Conservation (phyloP, 768 basidiomycete species). For the Lanmaoa rubissima region DNA sequence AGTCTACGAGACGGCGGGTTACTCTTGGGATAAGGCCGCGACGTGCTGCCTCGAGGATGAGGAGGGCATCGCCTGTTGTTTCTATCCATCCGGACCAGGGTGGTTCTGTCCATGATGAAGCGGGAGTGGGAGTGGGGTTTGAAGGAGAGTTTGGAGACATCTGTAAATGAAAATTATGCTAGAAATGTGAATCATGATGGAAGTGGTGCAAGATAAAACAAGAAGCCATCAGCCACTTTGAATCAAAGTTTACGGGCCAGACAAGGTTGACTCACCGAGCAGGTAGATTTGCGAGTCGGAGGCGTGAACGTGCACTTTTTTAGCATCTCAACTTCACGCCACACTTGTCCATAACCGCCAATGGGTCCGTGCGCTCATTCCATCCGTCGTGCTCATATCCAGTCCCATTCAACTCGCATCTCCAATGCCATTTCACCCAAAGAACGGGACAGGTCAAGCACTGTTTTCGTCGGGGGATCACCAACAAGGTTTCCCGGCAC, state of each 20-base stretch:
- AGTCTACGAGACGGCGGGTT: constrained; percentile 87
- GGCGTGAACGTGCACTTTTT: constrained; percentile 40
- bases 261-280: constrained; percentile 74
- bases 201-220: background rate
- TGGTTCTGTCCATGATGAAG: constrained; percentile 72
- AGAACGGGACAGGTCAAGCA: too few species aligned
- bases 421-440: too few species aligned
- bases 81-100: constrained; percentile 96
- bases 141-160: constrained; percentile 33
- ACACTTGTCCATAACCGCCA: constrained; percentile 31
- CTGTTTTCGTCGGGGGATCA: background rate
- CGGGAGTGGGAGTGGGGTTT: constrained; percentile 20
- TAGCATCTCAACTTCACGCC: constrained; percentile 29
- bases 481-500: constrained; percentile 29
- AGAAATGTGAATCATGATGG: constrained; percentile 13
- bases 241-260: constrained; percentile 44
- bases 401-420: too few species aligned
- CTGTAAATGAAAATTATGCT: background rate
- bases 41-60: constrained; percentile 92
- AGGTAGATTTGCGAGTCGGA: constrained; percentile 60
- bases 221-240: constrained; percentile 24
- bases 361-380: constrained; percentile 28
- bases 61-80: constrained; percentile 91
- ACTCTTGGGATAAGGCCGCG: constrained; percentile 89
- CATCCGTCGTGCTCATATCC: too few species aligned